phyloP scores from a whole-genome alignment of 345 rosid genomes.

The Luvunga scandens region DNA sequence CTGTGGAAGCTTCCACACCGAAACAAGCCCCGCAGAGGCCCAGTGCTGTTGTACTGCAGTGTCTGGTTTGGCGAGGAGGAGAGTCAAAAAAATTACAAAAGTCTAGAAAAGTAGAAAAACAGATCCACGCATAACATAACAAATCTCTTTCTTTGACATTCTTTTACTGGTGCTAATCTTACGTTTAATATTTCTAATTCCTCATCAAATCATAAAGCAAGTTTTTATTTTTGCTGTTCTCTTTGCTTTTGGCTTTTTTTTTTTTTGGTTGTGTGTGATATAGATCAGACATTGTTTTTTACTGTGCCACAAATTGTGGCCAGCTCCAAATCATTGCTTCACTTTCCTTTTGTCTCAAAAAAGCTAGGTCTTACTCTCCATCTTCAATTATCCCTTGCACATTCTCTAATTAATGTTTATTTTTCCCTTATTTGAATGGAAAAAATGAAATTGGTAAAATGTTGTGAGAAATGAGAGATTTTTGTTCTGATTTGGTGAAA shows the following conservation, averaged over 20 bases:
- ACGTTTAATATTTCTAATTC: background rate
- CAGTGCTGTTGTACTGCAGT: background rate
- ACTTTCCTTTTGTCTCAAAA: conserved; percentile 34
- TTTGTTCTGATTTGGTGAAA: conserved; percentile 9
- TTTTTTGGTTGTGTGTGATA: background rate
- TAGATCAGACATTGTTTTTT: conserved; percentile 18
- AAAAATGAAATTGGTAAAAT: conserved; percentile 15
- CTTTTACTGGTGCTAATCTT: conserved; percentile 4
- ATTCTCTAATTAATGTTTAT: conserved; percentile 12
- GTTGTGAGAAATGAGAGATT: conserved; percentile 39
- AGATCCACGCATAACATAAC: conserved; percentile 10
- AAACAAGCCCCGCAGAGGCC: background rate
- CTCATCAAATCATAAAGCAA: background rate
- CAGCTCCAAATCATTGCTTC: conserved; percentile 44
- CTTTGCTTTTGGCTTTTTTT: conserved; percentile 12
- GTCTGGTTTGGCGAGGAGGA: background rate
- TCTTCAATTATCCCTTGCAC: conserved; percentile 10
- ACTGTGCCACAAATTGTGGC: conserved; percentile 34
- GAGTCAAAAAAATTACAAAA: conserved; percentile 14
- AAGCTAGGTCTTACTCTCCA: conserved; percentile 8
- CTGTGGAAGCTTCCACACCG: conserved; percentile 9
- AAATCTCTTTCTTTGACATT: background rate
- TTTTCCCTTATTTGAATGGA: conserved; percentile 6
- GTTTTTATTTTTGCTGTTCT: conserved; percentile 22
- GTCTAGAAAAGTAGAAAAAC: conserved; percentile 7